phyloP scores from a whole-genome alignment of 176 grass and related monocot species.

The Typha latifolia region DNA sequence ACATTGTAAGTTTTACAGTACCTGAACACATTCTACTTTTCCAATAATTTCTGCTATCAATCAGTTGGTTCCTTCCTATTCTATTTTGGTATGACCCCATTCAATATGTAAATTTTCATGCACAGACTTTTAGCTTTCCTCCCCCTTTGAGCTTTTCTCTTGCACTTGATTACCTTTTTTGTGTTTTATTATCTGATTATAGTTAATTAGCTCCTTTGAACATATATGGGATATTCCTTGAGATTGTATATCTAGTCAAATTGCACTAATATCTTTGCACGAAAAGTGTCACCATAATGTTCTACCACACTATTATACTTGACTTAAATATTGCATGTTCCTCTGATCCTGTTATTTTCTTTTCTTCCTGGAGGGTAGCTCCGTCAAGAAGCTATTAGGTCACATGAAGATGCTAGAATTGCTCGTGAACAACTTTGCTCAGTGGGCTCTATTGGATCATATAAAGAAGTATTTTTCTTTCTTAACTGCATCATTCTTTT shows the following conservation, averaged over 20 bases:
- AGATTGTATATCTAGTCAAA: neutral
- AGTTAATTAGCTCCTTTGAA: no score
- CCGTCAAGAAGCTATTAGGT: slow-evolving; percentile 35
- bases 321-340: neutral
- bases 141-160: neutral
- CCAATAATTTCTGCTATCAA: no score
- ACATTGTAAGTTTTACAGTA: no score
- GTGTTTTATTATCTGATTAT: neutral
- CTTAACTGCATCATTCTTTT: slow-evolving; percentile 10
- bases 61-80: no score
- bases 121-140: no score
- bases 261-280: neutral
- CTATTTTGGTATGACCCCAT: no score
- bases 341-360: neutral
- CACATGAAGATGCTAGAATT: slow-evolving; percentile 51
- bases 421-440: slow-evolving; percentile 39
- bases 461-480: slow-evolving; percentile 32
- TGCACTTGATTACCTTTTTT: neutral
- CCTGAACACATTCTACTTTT: no score
- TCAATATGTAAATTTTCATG: no score
- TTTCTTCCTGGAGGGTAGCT: slow-evolving; percentile 44
- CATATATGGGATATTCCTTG: neutral
- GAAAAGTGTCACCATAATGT: neutral
- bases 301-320: neutral
- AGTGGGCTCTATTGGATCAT: slow-evolving; percentile 19